Base-by-base conservation (phyloP, 164 flowering plant genomes). In the Brasenia schreberi region DNA sequence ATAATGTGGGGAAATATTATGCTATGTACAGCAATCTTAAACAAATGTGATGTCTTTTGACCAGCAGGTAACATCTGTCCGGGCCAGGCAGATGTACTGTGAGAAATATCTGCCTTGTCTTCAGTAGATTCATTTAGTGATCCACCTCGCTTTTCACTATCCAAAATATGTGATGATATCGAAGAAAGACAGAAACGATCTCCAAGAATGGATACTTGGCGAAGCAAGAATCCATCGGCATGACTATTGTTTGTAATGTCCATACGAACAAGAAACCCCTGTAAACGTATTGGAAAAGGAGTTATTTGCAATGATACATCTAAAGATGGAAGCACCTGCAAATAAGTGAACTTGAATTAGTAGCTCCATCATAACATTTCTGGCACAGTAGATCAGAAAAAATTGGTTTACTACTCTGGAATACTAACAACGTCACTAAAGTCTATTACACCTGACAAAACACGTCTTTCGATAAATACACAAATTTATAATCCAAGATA, bases 231-330 rank as follows among this genome's bases (percentile, higher is more conserved):
- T 76, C 70, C 74, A 68, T 83, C 82, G 18, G 94, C 82, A 70
- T 69, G 77, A 23, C 96, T 85, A 70, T 67, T 83, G 83, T 94
- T 91, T 63, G 77, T 73, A 71, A 88, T 80, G 72, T 94, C 97
- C 97, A 91, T 84, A 65, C 86, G 90, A 75, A 94, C 92, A 76
- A 91, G 89, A 73, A 82, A 86, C 77, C 91, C 96, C 42, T 81
- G 83, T 79, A 87, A 77, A 70, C 79, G 84, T 64, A 88, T 87
- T 43, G 89, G 90, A 69, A 77, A 85, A 19, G 83, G 87, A 74
- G 80, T 85, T 72, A 88, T 79, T 59, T 82, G 80, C 68, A 84
- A 77, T 16, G 96, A 84, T 52, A 89, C 79, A 69, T 90, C 92
- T 71, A 95, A 62, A 62, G 97, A 88, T 66, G 97, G 96, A 43